Evolutionary conservation across 2,329 filamentous ascomycete species (phyloP), one percentile per base, ranked within the genome.

Genomic region (Lizonia empirigonia): DNA sequence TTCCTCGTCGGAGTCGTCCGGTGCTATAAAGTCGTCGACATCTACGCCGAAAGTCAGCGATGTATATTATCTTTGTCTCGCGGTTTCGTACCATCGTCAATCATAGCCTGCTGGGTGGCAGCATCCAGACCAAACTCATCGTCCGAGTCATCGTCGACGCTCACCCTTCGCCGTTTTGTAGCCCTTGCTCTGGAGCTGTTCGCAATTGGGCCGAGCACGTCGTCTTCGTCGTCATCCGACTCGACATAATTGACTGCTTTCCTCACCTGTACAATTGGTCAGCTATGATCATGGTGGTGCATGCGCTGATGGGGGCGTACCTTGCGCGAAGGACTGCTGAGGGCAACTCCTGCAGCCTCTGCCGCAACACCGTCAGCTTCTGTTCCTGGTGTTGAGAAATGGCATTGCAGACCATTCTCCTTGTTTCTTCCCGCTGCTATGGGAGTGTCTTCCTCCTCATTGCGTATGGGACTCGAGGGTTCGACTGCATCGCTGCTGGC

Each of bases 11-110:
- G 90, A 93, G 33, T 95, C 90, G 64, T 97, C 92, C 0, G 88
- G 85, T 4, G 88, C 91, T 19, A 97, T 80, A 65, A 97, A 97
- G 70, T 96, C 89, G 55, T 87, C 90, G 77, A 95, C 85, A 45
- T 94, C 90, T 75, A 81, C 29, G 0, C 6, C 9, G 2, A 2
- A n/a, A 15, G 18, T 42, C 10, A 50, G 47, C 16, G 19, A 3
- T 24, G 6, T 16, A 27, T 26, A 15, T 20, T 8, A 8, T 26
- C 19, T 58, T n/a, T 54, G 42, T 13, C 15, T 20, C 16, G n/a
- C 20, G 37, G 18, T 4, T 16, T 18, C 60, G 13, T 58, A 58
- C 86, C 85, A n/a, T 85, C 82, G 35, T 83, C 80, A 53, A 72
- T 61, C 69, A 79, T 72, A 29, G 81, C 81, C 35, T 79, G 82